phyloP scores from a whole-genome alignment of 2,329 filamentous ascomycete genomes.

The Pestalotiopsis sp. region DNA sequence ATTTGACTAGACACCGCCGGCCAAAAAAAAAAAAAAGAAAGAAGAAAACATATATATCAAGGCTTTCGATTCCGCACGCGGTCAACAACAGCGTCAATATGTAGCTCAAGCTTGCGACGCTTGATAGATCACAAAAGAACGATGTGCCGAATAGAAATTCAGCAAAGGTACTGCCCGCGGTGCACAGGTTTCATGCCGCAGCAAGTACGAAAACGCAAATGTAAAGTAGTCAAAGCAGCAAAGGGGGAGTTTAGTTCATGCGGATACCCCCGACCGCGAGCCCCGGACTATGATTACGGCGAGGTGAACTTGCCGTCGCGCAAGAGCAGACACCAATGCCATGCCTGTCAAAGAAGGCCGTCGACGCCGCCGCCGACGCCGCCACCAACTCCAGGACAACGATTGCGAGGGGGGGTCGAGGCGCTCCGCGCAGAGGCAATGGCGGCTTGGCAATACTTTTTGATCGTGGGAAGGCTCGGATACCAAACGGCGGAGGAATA shows the following conservation, averaged over 20 bases:
- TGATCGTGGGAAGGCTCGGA: too few relatives aligned
- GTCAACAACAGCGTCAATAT: too few relatives aligned
- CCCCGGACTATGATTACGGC: not conserved
- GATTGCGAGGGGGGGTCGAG: not conserved
- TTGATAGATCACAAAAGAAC: not conserved
- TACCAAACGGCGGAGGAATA: too few relatives aligned
- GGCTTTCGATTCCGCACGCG: too few relatives aligned
- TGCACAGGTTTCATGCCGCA: not conserved
- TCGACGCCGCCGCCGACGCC: not conserved
- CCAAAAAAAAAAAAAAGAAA: too few relatives aligned
- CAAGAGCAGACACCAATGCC: not conserved
- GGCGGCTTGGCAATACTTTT: too few relatives aligned
- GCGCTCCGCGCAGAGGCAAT: too few relatives aligned
- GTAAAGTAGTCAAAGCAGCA: not conserved
- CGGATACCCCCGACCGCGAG: not conserved
- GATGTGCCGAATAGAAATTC: not conserved
- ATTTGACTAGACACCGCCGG: too few relatives aligned
- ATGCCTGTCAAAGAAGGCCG: not conserved
- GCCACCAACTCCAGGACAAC: not conserved
- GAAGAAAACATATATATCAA: too few relatives aligned
- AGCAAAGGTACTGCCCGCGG: not conserved
- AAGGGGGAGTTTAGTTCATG: not conserved
- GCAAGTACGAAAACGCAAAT: not conserved
- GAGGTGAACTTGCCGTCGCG: not conserved
- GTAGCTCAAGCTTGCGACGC: too few relatives aligned